These are phyloP conservation scores for Sporothrix schenckii DNA, from an alignment of 2,329 filamentous ascomycete genomes.

Conservation along the genomic window DNA sequence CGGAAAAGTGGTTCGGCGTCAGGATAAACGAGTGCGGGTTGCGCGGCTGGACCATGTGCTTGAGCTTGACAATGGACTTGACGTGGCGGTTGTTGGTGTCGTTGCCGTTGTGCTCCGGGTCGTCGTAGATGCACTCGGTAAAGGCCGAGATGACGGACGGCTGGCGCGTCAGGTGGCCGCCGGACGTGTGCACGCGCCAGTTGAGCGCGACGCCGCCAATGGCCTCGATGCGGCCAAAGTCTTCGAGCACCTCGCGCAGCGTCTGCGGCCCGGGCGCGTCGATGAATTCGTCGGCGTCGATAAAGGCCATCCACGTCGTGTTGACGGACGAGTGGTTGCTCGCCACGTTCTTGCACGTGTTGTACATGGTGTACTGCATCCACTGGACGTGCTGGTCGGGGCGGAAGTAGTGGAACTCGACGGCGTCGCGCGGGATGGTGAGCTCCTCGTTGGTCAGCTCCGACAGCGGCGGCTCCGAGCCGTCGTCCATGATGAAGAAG, in stretches of 20 bases:
- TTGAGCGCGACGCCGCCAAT: conserved; percentile 31
- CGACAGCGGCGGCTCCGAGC: conserved; percentile 28
- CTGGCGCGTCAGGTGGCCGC: conserved; percentile 30
- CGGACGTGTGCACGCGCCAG: conserved; percentile 34
- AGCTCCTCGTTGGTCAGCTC: conserved; percentile 29
- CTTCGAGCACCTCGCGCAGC: conserved; percentile 30
- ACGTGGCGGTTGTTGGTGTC: conserved; percentile 31
- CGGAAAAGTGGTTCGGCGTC: conserved; percentile 20
- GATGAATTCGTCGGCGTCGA: conserved; percentile 34
- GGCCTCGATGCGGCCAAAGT: conserved; percentile 29
- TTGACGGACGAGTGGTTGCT: conserved; percentile 20
- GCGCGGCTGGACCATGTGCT: conserved; percentile 25
- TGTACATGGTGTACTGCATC: conserved; percentile 34
- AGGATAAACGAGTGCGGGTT: conserved; percentile 32
- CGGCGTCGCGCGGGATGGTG: conserved; percentile 28
- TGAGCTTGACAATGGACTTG: conserved; percentile 32
- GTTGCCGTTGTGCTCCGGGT: conserved; percentile 22
- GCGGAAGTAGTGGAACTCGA: conserved; percentile 33
- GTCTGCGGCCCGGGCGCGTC: conserved; percentile 28
- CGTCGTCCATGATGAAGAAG: conserved; percentile 34
- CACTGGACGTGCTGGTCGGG: conserved; percentile 30
- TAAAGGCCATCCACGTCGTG: conserved; percentile 34
- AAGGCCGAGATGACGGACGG: conserved; percentile 29
- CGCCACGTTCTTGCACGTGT: conserved; percentile 27
- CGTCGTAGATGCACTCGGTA: conserved; percentile 30